Percentiles rank a stretch among this genome's conserved stretches.
Conservation (phyloP, 2,329 filamentous ascomycete genomes). For the Sporothrix globosa region DNA sequence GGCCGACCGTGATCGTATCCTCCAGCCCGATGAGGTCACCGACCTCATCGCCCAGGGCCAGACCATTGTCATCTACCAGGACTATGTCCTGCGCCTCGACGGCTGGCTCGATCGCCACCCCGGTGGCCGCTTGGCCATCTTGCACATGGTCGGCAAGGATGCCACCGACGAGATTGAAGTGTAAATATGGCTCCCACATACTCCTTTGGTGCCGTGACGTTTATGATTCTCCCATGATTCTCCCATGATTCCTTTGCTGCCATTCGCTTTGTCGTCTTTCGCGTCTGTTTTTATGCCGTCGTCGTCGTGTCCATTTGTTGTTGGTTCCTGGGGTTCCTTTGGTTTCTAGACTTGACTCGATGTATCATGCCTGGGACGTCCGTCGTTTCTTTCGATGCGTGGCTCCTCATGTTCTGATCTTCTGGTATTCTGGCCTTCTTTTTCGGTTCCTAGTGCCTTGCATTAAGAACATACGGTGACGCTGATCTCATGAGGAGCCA, state of each 20-base stretch:
- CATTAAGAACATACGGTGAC: neutral
- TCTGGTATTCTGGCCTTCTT: neutral
- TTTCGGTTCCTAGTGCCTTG: neutral
- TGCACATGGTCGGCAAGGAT: constrained; percentile 64
- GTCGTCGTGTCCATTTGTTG: neutral
- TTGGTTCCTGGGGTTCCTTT: neutral
- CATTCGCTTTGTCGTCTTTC: neutral
- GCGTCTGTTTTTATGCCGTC: neutral
- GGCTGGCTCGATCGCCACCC: constrained; percentile 63
- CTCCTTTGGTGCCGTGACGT: neutral
- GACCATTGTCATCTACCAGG: constrained; percentile 60
- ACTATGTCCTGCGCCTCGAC: constrained; percentile 58
- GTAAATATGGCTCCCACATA: constrained; percentile 45
- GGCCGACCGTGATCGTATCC: constrained; percentile 36
- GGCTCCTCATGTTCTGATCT: neutral
- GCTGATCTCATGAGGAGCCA: neutral
- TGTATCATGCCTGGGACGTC: no score
- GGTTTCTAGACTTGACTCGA: neutral
- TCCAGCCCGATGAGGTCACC: constrained; percentile 54
- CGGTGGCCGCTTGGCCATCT: constrained; percentile 60
- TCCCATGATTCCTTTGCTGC: neutral
- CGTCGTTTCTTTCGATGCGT: neutral
- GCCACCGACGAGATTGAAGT: constrained; percentile 62
- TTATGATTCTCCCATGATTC: neutral
- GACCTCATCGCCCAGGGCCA: constrained; percentile 58